Evolutionary conservation across 768 basidiomycete genomes (phyloP), one percentile per base, ranked within the genome.

Genomic region (Cantharellus cinnabarinus): DNA sequence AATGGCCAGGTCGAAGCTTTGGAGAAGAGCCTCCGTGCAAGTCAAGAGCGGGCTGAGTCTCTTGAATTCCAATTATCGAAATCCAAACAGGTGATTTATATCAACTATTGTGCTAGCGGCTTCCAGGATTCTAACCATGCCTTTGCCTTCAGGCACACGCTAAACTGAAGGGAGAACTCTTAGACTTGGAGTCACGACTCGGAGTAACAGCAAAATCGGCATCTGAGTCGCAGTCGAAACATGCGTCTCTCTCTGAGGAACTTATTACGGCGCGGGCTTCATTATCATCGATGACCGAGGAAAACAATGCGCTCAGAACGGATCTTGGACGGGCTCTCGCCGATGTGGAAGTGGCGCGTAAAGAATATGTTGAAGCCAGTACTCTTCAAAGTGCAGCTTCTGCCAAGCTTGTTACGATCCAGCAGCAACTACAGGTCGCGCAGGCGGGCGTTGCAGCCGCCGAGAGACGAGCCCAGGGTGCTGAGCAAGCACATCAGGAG

Each of bases 31-130:
- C 70, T 90, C 53, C 82, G 81, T 66, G 81, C 87, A 65, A 82
- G 82, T 35, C 85, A 87, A 65, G 80, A 89, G 65, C 82, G 82
- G 58, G 83, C 83, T 3, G 86, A 85, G 61, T 85, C 88, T 66
- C 75, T 89, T 4, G 87, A 89, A 64, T 84, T 87, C 65, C 85
- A 85, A 65, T 71, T 90, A 20, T 80, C 82, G 7, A 86, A 83
- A 66, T 71, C 83, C 44, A 85, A 81, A 65, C 87, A 89, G 78
- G 87, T 81, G 62, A 55, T 72, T 61, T 41, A 14, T 62, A 4
- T 0, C 41, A 3, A 41, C 38, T 39, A n/a, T 62, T 40, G 1
- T 50, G 5, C 4, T 35, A 35, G 37, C 35, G 50, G 58, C 39
- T n/a, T 20, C 55, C 35, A 42, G 4, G 15, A 52, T 54, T 2